Conservation (phyloP, 805 yeast genomes). For the Candida coleopterorum region DNA sequence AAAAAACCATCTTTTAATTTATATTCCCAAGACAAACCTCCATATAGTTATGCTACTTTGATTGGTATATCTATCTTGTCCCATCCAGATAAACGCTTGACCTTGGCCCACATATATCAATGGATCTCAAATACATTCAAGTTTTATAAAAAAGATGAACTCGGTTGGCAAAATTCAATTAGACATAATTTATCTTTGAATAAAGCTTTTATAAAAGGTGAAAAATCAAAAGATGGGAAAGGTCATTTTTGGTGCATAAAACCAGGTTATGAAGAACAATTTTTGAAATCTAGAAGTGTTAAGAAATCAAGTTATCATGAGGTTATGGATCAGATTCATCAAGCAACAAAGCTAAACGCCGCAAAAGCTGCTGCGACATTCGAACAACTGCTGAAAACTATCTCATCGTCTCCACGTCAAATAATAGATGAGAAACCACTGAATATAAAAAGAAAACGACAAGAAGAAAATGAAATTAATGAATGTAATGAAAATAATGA, state of each 20-base stretch:
- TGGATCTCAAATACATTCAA: conserved; percentile 89
- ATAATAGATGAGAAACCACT: too few relatives aligned
- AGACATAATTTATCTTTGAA: conserved; percentile 90
- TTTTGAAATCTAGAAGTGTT: conserved; percentile 57
- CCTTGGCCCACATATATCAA: conserved; percentile 66
- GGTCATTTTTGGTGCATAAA: conserved; percentile 93
- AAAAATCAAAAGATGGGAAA: conserved; percentile 84
- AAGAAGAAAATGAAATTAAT: too few relatives aligned
- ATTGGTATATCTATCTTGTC: conserved; percentile 91
- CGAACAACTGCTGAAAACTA: too few relatives aligned
- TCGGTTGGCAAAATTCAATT: conserved; percentile 97
- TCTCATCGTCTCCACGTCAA: conserved; percentile 28
- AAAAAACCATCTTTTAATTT: conserved; percentile 39
- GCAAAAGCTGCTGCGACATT: conserved; percentile 5
- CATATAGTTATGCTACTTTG: conserved; percentile 87
- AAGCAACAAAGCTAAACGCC: conserved; percentile 9
- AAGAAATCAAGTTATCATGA: conserved; percentile 42
- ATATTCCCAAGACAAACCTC: conserved; percentile 70
- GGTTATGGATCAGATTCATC: conserved; percentile 37
- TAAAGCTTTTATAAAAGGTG: conserved; percentile 88
- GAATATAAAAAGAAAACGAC: too few relatives aligned
- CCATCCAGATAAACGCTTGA: conserved; percentile 49
- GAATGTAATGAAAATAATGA: not conserved
- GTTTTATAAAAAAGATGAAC: conserved; percentile 78
- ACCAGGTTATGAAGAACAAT: conserved; percentile 76